Evolutionary conservation across 306 rosid species (phyloP).

Genomic region (Senna tora): DNA sequence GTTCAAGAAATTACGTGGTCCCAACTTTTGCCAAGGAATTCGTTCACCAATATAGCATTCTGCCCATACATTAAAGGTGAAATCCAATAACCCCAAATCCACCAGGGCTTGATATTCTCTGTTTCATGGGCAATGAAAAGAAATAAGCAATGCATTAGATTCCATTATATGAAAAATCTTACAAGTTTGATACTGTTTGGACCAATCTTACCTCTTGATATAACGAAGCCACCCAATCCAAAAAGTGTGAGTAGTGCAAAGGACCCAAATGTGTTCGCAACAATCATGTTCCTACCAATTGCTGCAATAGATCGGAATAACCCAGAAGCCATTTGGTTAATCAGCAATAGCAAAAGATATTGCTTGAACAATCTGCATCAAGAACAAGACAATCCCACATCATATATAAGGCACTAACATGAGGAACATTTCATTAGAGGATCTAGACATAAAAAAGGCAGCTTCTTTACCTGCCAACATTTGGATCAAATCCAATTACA

Average conservation of each 20-base stretch:
- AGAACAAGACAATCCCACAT: neutral
- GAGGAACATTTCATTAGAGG: constrained; percentile 1
- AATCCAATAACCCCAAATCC: constrained; percentile 65
- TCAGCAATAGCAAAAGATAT: constrained; percentile 41
- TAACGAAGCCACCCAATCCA: constrained; percentile 53
- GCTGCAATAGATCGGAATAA: constrained; percentile 56
- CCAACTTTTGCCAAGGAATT: constrained; percentile 68
- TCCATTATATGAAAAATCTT: neutral
- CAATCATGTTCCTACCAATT: constrained; percentile 49
- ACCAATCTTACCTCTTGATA: constrained; percentile 46
- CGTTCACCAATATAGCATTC: constrained; percentile 59
- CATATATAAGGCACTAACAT: constrained; percentile 18
- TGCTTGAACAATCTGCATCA: constrained; percentile 51
- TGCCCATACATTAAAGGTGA: constrained; percentile 68
- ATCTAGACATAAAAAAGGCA: neutral
- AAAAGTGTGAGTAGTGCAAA: constrained; percentile 40
- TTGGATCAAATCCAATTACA: constrained; percentile 65
- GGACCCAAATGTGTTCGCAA: constrained; percentile 47
- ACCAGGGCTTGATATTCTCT: constrained; percentile 60
- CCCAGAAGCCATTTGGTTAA: constrained; percentile 57
- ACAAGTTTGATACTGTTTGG: neutral
- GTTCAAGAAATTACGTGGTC: constrained; percentile 45
- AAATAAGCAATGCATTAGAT: constrained; percentile 25
- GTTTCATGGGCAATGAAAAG: constrained; percentile 37
- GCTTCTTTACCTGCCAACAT: constrained; percentile 47